phyloP scores from a whole-genome alignment of 2,329 filamentous ascomycete species.

The Ramularia endophylla region DNA sequence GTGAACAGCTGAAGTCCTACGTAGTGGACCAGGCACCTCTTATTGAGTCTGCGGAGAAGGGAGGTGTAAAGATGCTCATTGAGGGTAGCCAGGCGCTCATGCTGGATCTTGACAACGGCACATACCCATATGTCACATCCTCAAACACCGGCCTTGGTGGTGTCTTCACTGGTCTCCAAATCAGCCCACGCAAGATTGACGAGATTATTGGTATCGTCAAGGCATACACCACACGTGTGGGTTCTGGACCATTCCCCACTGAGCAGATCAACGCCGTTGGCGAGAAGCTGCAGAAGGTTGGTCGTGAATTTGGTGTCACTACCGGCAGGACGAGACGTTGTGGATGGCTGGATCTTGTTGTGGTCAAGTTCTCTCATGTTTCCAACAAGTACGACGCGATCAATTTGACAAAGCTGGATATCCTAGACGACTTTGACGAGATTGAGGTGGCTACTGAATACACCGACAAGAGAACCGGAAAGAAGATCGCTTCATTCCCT shows the following conservation, averaged over 20 bases:
- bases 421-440: constrained; percentile 67
- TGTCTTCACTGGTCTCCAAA: constrained; percentile 56
- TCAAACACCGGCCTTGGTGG: constrained; percentile 57
- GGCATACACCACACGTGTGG: constrained; percentile 56
- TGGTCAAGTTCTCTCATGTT: constrained; percentile 58
- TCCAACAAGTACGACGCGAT: constrained; percentile 63
- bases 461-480: constrained; percentile 43
- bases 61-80: constrained; percentile 56
- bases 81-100: constrained; percentile 65
- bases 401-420: constrained; percentile 63
- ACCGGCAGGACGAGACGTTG: constrained; percentile 58
- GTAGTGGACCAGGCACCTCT: constrained; percentile 63
- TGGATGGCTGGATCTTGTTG: constrained; percentile 62
- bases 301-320: constrained; percentile 51
- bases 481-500: constrained; percentile 57
- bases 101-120: constrained; percentile 60
- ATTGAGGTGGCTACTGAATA: constrained; percentile 73
- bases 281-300: constrained; percentile 51
- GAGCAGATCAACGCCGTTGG: constrained; percentile 56
- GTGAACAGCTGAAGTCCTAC: constrained; percentile 52
- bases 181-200: constrained; percentile 56
- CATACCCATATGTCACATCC: constrained; percentile 57
- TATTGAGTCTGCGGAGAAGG: constrained; percentile 55
- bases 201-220: constrained; percentile 62
- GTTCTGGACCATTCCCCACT: constrained; percentile 60